Conservation (phyloP, 768 basidiomycete genomes). For the Tricholomella constricta region DNA sequence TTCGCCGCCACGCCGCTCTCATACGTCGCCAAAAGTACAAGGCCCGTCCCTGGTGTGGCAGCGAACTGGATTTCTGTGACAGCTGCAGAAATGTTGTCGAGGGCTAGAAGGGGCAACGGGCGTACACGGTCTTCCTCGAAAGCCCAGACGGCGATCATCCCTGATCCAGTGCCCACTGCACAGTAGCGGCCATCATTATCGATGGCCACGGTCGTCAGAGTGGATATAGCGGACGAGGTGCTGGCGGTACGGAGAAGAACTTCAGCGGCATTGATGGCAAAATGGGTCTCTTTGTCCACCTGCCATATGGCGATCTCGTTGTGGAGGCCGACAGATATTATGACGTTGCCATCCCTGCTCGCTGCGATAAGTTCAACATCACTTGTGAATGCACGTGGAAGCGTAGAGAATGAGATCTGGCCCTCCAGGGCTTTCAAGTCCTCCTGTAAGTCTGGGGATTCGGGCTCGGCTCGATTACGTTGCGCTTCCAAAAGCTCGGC, state of each 20-base stretch:
- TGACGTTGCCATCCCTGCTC: constrained; percentile 63
- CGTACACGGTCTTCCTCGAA: constrained; percentile 42
- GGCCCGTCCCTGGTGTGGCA: constrained; percentile 11
- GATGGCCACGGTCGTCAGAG: constrained; percentile 63
- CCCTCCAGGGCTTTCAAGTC: constrained; percentile 39
- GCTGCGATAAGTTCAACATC: constrained; percentile 83
- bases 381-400: constrained; percentile 79
- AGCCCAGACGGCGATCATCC: constrained; percentile 66
- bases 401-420: constrained; percentile 59
- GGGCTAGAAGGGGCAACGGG: constrained; percentile 42
- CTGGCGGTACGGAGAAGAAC: constrained; percentile 52
- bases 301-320: constrained; percentile 79
- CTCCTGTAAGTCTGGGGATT: constrained; percentile 31
- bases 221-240: constrained; percentile 48
- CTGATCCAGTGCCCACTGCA: constrained; percentile 72
- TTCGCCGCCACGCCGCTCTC: constrained; percentile 59
- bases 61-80: constrained; percentile 58
- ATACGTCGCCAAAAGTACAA: constrained; percentile 51
- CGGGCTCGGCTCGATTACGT: constrained; percentile 56
- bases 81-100: constrained; percentile 45
- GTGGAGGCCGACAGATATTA: constrained; percentile 74
- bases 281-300: constrained; percentile 39
- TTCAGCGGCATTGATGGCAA: constrained; percentile 53
- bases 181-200: constrained; percentile 61
- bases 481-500: constrained; percentile 90